Evolutionary conservation across 2,329 filamentous ascomycete species (phyloP), one percentile per base, ranked within the genome.

Genomic region (Pestalotiopsis sp.): DNA sequence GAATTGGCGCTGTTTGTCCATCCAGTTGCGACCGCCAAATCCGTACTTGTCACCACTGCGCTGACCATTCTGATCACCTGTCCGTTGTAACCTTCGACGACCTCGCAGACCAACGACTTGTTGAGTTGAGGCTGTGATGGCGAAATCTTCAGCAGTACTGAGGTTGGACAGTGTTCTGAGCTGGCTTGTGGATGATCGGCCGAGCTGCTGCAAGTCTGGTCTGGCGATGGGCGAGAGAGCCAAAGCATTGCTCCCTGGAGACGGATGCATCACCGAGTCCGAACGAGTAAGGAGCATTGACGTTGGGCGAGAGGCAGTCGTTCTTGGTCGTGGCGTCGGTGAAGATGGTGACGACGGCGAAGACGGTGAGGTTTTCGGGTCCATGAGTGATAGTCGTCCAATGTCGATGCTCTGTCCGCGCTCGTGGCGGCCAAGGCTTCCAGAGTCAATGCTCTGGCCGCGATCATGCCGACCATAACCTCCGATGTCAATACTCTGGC

Each of bases 1-100:
- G 76, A 98, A 98, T 79, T 98, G 95, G 31, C 96, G 90, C 78
- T 99, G 95, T 78, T 97, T 96, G 80, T 99, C 96, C 95, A 99
- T 99, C 96, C 96, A 99, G 78, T 95, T 97, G 64, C 93, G 89
- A 23, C 91, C 91, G 71, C 93, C 90, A 91, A 94, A 96, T 63
- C 90, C 88, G 73, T 91, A 93, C 31, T 79, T 79, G 71, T 84
- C 84, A 71, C 85, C 82, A 58, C 85, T 81, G 25, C 84, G 83
- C 27, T 79, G 80, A 31, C 81, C 82, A 45, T 82, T 81, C 20
- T 82, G 82, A 73, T 86, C 89, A 71, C 88, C 88, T 31, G 88
- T 87, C 71, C 94, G 87, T 80, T 98, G 96, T 66, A 99, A 82
- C 73, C 90, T 91, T 71, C 95, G 88, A 65, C 97, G 90, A 23